Conservation (phyloP, 257 asterid genomes). For the Misopates orontium region DNA sequence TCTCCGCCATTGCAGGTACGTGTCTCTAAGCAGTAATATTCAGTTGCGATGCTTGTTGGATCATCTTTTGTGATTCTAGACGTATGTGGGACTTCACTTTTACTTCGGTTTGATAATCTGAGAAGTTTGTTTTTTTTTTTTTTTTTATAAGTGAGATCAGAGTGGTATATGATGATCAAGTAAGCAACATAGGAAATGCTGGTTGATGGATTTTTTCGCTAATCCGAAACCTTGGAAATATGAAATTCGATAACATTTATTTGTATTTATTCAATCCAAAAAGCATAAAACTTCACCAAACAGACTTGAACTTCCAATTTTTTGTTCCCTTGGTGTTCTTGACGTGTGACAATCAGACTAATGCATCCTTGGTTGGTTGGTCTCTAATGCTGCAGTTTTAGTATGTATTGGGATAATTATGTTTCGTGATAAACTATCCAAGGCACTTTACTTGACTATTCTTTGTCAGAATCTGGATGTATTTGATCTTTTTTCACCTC, state of each 20-base stretch:
- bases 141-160: too few relatives aligned
- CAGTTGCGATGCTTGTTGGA: conserved; percentile 8
- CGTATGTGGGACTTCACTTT: too few relatives aligned
- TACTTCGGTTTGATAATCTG: too few relatives aligned
- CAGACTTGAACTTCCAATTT: neutral
- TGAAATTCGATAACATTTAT: neutral
- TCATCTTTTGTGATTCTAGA: neutral
- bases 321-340: neutral
- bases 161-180: too few relatives aligned
- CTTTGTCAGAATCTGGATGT: neutral
- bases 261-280: neutral
- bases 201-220: too few relatives aligned
- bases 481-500: conserved; percentile 3
- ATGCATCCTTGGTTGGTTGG: neutral
- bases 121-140: too few relatives aligned
- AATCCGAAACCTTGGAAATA: neutral
- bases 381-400: neutral
- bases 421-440: neutral
- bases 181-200: too few relatives aligned
- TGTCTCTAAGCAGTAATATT: neutral
- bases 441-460: neutral
- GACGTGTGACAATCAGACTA: neutral
- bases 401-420: neutral
- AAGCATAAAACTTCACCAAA: neutral
- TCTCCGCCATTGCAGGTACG: conserved; percentile 75